Percentiles rank a stretch among this genome's conserved stretches.
These are phyloP conservation scores for Tilletia walkeri DNA, from an alignment of 1,284 basidiomycete genomes.

Conservation along the genomic window DNA sequence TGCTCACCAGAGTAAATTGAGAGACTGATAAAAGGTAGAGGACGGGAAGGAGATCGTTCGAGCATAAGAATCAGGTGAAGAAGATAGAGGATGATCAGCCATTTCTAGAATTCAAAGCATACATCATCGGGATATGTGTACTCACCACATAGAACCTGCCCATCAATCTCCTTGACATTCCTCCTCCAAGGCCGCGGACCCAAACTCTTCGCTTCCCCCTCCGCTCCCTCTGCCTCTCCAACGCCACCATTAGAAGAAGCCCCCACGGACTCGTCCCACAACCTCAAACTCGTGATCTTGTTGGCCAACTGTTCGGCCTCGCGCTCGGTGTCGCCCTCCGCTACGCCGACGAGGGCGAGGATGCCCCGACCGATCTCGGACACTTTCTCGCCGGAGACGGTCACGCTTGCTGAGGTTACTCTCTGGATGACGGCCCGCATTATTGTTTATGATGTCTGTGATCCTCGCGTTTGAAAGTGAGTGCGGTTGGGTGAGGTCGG, in stretches of 20 bases:
- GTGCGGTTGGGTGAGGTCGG: too few species aligned
- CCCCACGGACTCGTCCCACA: slow-evolving; percentile 45
- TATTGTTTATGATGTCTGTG: neutral
- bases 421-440: slow-evolving; percentile 53
- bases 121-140: neutral
- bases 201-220: neutral
- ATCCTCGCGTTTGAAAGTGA: too few species aligned
- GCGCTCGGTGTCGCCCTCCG: slow-evolving; percentile 40
- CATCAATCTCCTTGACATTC: slow-evolving; percentile 44
- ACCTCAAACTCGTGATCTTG: slow-evolving; percentile 43
- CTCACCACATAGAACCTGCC: slow-evolving; percentile 47
- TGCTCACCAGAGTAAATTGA: slow-evolving; percentile 43
- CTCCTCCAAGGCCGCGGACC: slow-evolving; percentile 38
- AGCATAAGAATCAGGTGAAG: neutral
- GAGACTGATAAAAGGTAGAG: slow-evolving; percentile 31
- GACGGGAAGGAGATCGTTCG: neutral
- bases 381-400: slow-evolving; percentile 48
- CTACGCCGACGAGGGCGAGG: slow-evolving; percentile 48
- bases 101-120: neutral
- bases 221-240: neutral
- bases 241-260: neutral
- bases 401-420: slow-evolving; percentile 48
- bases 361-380: slow-evolving; percentile 50
- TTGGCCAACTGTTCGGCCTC: slow-evolving; percentile 38
- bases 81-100: neutral